Evolutionary conservation across 2,329 filamentous ascomycete genomes (phyloP), one percentile per base, ranked within the genome.

Genomic region (Fusarium decemcellulare): DNA sequence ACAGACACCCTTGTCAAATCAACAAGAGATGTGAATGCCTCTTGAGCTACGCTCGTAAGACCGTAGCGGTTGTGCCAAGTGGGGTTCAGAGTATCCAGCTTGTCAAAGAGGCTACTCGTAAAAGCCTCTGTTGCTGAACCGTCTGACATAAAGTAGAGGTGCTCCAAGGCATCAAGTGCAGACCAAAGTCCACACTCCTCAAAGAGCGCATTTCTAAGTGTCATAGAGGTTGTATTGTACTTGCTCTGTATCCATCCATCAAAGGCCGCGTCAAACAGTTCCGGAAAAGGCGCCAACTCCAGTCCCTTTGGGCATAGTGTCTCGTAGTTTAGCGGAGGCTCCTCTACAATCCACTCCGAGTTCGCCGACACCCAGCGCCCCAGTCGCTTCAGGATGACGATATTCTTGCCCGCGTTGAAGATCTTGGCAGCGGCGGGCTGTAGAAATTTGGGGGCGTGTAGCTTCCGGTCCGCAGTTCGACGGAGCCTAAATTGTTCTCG

Each of bases 331-430:
- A 93, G 78, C 14, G 71, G 80, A 36, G 81, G 85, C 66, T 85
- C 86, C 55, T 63, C 77, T 43, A 64, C 79, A 61, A 59, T 53
- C 51, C 64, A 72, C 5, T 72, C 61, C 4, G 66, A 70, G 76
- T 75, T 77, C 60, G 72, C 75, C 50, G 79, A 72, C 51, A 82
- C 77, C 63, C 87, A 84, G 59, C 86, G 84, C 42, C 90, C 88
- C 11, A 97, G 83, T 50, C 91, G 88, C 64, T 91, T 91, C n/a
- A 98, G 81, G 46, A 98, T 92, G 1, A 96, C 89, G 59, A 96
- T 91, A 72, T 92, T 97, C 79, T 98, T 98, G 0, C 95, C 95
- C 2, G 93, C 91, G 1, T 91, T 94, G 73, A 97, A 95, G 39
- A 98, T 93, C 66, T 90, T 92, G 27, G 84, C 81, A 1, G 89